These are phyloP conservation scores for Schrenkiella parvula DNA, from an alignment of 345 rosid genomes.

Conservation along the genomic window DNA sequence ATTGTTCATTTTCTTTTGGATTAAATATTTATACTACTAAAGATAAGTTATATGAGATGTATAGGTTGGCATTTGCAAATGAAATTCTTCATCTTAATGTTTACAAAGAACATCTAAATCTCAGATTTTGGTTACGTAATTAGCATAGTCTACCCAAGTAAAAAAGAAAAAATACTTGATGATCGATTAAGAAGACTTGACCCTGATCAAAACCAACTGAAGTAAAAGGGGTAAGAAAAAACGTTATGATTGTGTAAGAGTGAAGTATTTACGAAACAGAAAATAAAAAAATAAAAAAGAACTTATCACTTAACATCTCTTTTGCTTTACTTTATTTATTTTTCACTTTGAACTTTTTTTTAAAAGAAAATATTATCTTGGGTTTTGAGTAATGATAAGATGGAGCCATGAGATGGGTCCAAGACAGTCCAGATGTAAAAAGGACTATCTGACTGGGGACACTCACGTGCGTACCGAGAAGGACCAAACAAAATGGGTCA, in stretches of 20 bases:
- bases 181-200: constrained; percentile 3
- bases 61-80: neutral
- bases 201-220: neutral
- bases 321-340: constrained; percentile 18
- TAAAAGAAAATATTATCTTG: neutral
- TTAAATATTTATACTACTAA: neutral
- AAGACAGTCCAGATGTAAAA: constrained; percentile 16
- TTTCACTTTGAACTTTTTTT: neutral
- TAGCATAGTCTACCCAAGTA: neutral
- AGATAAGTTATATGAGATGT: neutral
- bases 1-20: neutral
- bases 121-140: neutral
- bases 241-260: constrained; percentile 19
- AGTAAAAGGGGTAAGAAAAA: neutral
- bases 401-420: constrained; percentile 25
- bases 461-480: constrained; percentile 32
- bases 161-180: neutral
- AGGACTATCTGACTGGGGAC: constrained; percentile 9
- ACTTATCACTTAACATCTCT: neutral
- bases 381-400: constrained; percentile 1
- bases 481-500: constrained; percentile 22
- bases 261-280: neutral
- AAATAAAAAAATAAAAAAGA: neutral
- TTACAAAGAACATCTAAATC: neutral
- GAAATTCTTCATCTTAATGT: neutral